A percentile compares a stretch with the other conserved stretches of the same genome.
These are phyloP conservation scores for Coemansia sp. DNA, from an alignment of 192 early-diverging fungal species.

Conservation along the genomic window DNA sequence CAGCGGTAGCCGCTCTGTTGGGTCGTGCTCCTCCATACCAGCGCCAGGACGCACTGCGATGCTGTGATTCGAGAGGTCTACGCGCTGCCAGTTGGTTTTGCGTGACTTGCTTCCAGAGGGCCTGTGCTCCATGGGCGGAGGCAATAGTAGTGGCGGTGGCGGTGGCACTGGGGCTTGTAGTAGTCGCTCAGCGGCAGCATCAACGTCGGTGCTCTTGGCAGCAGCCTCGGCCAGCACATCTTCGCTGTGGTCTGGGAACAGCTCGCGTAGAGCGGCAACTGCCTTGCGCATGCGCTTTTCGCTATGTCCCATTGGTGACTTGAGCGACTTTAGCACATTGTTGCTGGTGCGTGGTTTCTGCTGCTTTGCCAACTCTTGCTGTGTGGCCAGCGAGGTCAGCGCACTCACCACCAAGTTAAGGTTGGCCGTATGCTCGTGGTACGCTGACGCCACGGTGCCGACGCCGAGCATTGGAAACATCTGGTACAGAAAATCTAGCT, in stretches of 20 bases:
- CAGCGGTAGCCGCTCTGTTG: constrained; percentile 23
- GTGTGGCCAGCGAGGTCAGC: constrained; percentile 12
- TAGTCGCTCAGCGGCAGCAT: constrained; percentile 22
- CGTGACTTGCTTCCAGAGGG: not conserved
- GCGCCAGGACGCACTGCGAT: not conserved
- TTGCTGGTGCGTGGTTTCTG: constrained; percentile 2
- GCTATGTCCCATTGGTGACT: not conserved
- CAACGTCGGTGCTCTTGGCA: constrained; percentile 5
- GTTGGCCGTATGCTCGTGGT: constrained; percentile 37
- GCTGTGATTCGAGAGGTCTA: constrained; percentile 20
- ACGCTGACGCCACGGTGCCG: constrained; percentile 25
- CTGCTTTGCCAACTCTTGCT: not conserved
- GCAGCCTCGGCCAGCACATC: constrained; percentile 20
- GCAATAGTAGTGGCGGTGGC: not conserved
- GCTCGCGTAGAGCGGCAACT: constrained; percentile 1
- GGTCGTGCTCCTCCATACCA: constrained; percentile 4
- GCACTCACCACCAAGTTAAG: constrained; percentile 4
- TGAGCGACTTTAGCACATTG: not conserved
- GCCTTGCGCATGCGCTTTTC: not conserved
- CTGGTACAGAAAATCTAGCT: constrained; percentile 26
- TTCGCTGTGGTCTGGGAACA: constrained; percentile 23
- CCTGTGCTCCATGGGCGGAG: not conserved
- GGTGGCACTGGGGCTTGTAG: not conserved
- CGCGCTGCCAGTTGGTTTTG: constrained; percentile 23
- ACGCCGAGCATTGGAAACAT: constrained; percentile 34